Conservation (phyloP, 2,329 filamentous ascomycete species). For the Metarhizium sp. region DNA sequence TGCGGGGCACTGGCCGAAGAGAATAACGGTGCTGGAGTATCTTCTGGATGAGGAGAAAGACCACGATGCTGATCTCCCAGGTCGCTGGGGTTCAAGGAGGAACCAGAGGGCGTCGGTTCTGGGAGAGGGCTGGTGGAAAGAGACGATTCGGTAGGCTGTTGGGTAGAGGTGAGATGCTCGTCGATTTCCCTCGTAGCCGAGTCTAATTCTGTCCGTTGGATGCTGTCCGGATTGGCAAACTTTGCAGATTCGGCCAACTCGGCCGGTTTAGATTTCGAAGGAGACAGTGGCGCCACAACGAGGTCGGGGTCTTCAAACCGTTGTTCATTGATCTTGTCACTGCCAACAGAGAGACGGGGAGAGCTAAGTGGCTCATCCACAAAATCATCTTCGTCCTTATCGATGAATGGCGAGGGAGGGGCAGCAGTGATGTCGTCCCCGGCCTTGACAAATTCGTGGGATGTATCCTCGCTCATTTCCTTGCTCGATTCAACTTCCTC, state of each 20-base stretch:
- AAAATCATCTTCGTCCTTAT: constrained; percentile 61
- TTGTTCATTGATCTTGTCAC: constrained; percentile 42
- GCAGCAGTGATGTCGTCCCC: constrained; percentile 38
- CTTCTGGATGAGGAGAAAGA: constrained; percentile 51
- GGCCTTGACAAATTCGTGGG: constrained; percentile 57
- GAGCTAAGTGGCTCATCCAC: constrained; percentile 71
- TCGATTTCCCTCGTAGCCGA: not conserved
- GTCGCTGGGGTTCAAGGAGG: constrained; percentile 7
- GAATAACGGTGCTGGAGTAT: constrained; percentile 56
- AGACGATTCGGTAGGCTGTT: not conserved
- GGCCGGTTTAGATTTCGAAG: constrained; percentile 27
- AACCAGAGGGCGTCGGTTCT: constrained; percentile 10
- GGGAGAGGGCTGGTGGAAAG: not conserved
- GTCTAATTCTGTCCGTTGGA: not conserved
- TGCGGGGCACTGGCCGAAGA: constrained; percentile 12
- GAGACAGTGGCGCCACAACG: constrained; percentile 48
- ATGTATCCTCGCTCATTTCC: constrained; percentile 64
- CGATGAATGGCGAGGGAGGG: constrained; percentile 21
- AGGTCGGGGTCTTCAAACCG: constrained; percentile 47
- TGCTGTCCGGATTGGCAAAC: not conserved
- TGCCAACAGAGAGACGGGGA: constrained; percentile 51
- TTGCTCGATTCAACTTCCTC: constrained; percentile 71
- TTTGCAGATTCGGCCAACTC: constrained; percentile 1
- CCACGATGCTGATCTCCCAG: constrained; percentile 12
- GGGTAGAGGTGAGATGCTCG: not conserved